Evolutionary conservation across 176 grass and related monocot species (phyloP).

Genomic region (Bromus sterilis): DNA sequence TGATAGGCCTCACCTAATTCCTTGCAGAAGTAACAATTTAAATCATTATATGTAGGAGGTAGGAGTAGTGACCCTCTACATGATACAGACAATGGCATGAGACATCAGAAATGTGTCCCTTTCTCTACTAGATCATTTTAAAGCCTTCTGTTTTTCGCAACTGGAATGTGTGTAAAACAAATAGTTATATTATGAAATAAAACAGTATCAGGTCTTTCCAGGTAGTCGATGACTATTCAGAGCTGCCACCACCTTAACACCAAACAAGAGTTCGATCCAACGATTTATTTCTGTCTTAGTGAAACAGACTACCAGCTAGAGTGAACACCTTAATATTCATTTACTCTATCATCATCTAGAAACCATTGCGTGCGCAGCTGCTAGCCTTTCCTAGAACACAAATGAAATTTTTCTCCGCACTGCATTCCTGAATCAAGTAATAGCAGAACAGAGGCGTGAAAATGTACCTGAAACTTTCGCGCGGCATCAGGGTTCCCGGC

Average conservation of each 20-base stretch:
- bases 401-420: not conserved
- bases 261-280: no score
- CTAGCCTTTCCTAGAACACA: not conserved
- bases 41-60: not conserved
- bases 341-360: not conserved
- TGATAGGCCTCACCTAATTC: constrained; percentile 95
- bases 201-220: no score
- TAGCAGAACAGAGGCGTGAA: not conserved
- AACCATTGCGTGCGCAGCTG: not conserved
- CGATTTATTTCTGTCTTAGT: no score
- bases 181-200: not conserved
- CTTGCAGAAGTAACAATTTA: constrained; percentile 30
- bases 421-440: not conserved
- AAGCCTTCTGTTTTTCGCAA: not conserved
- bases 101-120: no score
- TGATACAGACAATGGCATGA: not conserved
- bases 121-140: not conserved
- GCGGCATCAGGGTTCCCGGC: constrained; percentile 63
- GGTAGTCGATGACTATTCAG: no score
- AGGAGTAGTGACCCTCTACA: not conserved
- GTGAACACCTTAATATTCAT: no score
- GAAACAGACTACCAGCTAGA: no score
- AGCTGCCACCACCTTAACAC: no score
- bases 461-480: constrained; percentile 58
- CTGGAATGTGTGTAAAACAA: not conserved